Evolutionary conservation across 495 filamentous ascomycete genomes (phyloP), one percentile per base, ranked within the genome.

Genomic region (Glutinoglossum americanum): DNA sequence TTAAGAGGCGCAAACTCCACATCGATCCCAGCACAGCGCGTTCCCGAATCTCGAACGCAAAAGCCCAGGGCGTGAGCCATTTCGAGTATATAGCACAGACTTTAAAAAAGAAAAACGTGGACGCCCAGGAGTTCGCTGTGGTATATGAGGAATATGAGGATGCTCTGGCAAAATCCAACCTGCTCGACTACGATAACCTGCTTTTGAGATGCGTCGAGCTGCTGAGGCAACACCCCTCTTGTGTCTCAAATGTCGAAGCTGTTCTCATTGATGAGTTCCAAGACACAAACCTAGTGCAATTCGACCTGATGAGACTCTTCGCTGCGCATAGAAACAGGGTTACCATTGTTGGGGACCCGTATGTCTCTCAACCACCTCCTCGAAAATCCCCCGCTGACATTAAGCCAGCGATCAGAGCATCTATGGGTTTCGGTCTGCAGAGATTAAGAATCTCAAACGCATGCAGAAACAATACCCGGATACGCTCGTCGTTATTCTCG

Each of bases 241-340:
- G 89, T 64, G 89, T 95, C 1, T 82, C 81, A 3, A 95, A 94
- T 65, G 80, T 99, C 19, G 81, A 96, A 65, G 81, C 86, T 0
- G 88, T 99, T 0, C 72, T 99, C 45, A 92, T 99, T 61, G 93
- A 99, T 64, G 93, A 99, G 64, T 99, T 94, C 61, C 93, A 99
- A 66, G 93, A 99, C 65, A 99, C 93, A 0, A 99, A 99, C 61
- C 72, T 83, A 19, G 81, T 95, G 7, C 93, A 99, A 68, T 99
- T 93, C 62, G 87, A 97, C 55, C 69, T 99, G 51, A 96, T 96
- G 89, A 82, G 80, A 54, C 76, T 94, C 5, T 84, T 99, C 62
- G 88, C 92, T 17, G 76, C 84, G 26, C 65, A 72, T 35, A 73
- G 77, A 49, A 77, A 80, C 57, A 74, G 81, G 19, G 88, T 99